These are phyloP conservation scores for Cavenderia fasciculata DNA, from an alignment of 78 protist genomes.

Conservation along the genomic window DNA sequence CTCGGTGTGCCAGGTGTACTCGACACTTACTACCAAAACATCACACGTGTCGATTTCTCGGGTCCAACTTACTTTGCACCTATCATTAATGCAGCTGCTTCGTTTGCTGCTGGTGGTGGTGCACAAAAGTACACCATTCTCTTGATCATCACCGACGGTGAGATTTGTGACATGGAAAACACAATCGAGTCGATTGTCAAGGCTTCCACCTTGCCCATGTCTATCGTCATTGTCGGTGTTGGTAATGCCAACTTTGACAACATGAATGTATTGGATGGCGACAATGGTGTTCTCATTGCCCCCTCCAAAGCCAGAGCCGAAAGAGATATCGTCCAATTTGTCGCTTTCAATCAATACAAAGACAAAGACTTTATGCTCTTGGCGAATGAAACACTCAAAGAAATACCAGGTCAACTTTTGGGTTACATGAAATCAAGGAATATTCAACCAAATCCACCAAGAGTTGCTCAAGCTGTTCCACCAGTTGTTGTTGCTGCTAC, in stretches of 20 bases:
- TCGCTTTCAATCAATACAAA: slow-evolving; percentile 69
- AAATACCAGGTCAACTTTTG: slow-evolving; percentile 71
- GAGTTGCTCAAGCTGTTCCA: background rate
- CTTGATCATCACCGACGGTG: slow-evolving; percentile 86
- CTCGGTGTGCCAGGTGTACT: slow-evolving; percentile 55
- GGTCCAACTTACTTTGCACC: slow-evolving; percentile 81
- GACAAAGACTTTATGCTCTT: background rate
- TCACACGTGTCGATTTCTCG: slow-evolving; percentile 4
- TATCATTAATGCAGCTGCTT: slow-evolving; percentile 8
- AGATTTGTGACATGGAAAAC: slow-evolving; percentile 33
- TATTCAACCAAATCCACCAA: slow-evolving; percentile 40
- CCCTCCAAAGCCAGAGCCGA: background rate
- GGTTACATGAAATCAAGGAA: background rate
- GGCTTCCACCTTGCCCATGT: background rate
- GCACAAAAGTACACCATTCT: slow-evolving; percentile 45
- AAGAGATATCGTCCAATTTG: slow-evolving; percentile 90
- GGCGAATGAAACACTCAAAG: slow-evolving; percentile 72
- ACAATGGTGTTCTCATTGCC: slow-evolving; percentile 33
- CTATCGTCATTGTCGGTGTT: slow-evolving; percentile 85
- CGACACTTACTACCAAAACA: slow-evolving; percentile 12
- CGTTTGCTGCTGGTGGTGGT: background rate
- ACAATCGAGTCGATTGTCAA: background rate
- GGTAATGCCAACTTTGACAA: slow-evolving; percentile 83
- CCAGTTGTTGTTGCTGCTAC: no score
- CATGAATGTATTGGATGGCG: slow-evolving; percentile 90